Evolutionary conservation across 176 grass and related monocot genomes (phyloP).

Genomic region (Paspalum notatum): DNA sequence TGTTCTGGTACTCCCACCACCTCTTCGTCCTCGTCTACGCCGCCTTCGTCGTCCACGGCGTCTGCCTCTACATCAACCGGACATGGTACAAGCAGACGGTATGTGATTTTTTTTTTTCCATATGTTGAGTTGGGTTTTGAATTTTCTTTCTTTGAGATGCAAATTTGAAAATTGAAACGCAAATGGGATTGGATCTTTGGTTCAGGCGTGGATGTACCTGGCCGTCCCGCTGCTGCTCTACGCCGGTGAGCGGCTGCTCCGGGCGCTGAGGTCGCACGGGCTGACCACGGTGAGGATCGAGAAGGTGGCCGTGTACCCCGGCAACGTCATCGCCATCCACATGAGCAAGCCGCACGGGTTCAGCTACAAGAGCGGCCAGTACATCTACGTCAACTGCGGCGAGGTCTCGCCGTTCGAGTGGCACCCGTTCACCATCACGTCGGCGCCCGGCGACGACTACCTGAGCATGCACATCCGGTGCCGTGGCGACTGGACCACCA

Average conservation of each 20-base stretch:
- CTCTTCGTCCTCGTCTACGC: conserved; percentile 87
- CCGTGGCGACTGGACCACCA: conserved; percentile 84
- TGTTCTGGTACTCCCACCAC: conserved; percentile 98
- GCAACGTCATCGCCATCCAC: conserved; percentile 83
- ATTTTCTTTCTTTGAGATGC: too few species aligned
- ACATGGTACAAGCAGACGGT: conserved; percentile 90
- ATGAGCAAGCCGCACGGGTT: conserved; percentile 85
- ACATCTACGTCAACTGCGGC: conserved; percentile 90
- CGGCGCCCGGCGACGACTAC: conserved; percentile 81
- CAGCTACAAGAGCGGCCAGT: conserved; percentile 95
- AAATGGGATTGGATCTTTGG: not conserved
- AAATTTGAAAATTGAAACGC: too few species aligned
- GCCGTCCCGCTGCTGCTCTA: conserved; percentile 68
- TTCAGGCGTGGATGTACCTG: conserved; percentile 99
- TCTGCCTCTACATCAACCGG: conserved; percentile 84
- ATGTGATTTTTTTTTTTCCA: not conserved
- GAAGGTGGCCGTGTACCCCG: conserved; percentile 90
- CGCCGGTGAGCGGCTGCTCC: conserved; percentile 70
- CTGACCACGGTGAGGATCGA: conserved; percentile 71
- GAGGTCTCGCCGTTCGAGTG: conserved; percentile 90
- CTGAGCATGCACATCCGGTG: conserved; percentile 95
- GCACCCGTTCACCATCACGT: conserved; percentile 98
- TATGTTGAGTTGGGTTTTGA: too few species aligned
- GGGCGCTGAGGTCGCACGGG: conserved; percentile 73
- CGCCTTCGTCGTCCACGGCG: conserved; percentile 68